Evolutionary conservation across 345 rosid genomes (phyloP).

Genomic region (Arabis alpina): DNA sequence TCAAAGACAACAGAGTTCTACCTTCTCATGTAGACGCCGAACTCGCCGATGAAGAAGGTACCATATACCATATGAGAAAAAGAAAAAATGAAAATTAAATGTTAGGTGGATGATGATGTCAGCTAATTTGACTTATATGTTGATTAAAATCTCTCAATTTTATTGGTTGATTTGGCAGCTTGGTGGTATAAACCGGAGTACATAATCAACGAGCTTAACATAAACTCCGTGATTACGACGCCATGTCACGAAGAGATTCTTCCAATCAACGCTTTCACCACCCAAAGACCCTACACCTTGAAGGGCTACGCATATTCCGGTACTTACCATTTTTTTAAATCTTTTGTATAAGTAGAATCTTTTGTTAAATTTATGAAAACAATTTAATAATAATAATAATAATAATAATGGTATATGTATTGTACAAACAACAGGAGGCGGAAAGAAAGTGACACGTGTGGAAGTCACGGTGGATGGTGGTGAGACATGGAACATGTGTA

Average conservation of each 20-base stretch:
- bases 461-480: slow-evolving; percentile 90
- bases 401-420: no score
- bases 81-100: neutral
- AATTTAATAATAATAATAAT: no score
- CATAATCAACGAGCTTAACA: slow-evolving; percentile 87
- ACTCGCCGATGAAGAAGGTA: slow-evolving; percentile 88
- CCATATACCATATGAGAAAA: slow-evolving; percentile 31
- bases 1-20: slow-evolving; percentile 77
- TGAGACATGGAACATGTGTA: slow-evolving; percentile 83
- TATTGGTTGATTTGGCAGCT: slow-evolving; percentile 44
- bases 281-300: slow-evolving; percentile 77
- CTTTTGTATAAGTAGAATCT: no score
- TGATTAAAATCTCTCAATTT: neutral
- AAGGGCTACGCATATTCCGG: slow-evolving; percentile 93
- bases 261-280: slow-evolving; percentile 85
- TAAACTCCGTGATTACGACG: slow-evolving; percentile 88
- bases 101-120: slow-evolving; percentile 27
- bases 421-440: slow-evolving; percentile 59
- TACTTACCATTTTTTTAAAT: neutral
- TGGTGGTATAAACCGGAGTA: slow-evolving; percentile 98
- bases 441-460: slow-evolving; percentile 91
- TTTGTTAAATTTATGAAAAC: no score
- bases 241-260: slow-evolving; percentile 83
- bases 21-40: slow-evolving; percentile 88
- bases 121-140: neutral